phyloP scores from a whole-genome alignment of 106 monocot genomes.

The Dioscorea zingiberensis region DNA sequence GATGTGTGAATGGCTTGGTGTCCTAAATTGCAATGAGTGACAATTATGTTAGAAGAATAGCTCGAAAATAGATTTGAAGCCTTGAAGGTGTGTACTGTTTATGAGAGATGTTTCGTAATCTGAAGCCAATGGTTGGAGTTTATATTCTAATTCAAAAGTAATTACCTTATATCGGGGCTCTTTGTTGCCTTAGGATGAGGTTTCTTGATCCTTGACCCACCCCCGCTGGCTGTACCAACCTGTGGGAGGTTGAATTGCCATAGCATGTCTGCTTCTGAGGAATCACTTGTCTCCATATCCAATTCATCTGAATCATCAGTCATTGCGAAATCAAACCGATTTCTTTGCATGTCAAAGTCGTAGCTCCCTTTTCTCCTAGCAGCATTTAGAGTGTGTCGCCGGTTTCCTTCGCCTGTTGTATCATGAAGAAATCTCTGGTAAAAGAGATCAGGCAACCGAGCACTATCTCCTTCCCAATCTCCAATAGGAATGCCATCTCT shows the following conservation, averaged over 20 bases:
- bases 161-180: constrained; percentile 59
- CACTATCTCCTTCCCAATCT: no score
- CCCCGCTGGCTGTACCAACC: constrained; percentile 15
- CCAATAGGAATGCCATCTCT: no score
- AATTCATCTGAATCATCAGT: constrained; percentile 60
- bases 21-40: constrained; percentile 21
- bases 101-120: background rate
- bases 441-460: constrained; percentile 59
- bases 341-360: background rate
- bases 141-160: background rate
- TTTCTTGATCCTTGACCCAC: constrained; percentile 57
- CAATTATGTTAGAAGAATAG: no score
- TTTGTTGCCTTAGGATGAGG: constrained; percentile 41
- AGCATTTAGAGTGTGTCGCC: constrained; percentile 17
- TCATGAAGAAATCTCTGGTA: constrained; percentile 56
- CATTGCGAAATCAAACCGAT: constrained; percentile 9
- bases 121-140: background rate
- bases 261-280: constrained; percentile 70
- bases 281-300: constrained; percentile 81
- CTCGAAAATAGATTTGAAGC: no score
- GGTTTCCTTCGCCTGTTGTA: constrained; percentile 17
- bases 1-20: constrained; percentile 33
- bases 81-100: no score
- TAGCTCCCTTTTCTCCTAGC: background rate
- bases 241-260: constrained; percentile 56